Evolutionary conservation across 768 basidiomycete genomes (phyloP).

Genomic region (Kwoniella dejecticola): DNA sequence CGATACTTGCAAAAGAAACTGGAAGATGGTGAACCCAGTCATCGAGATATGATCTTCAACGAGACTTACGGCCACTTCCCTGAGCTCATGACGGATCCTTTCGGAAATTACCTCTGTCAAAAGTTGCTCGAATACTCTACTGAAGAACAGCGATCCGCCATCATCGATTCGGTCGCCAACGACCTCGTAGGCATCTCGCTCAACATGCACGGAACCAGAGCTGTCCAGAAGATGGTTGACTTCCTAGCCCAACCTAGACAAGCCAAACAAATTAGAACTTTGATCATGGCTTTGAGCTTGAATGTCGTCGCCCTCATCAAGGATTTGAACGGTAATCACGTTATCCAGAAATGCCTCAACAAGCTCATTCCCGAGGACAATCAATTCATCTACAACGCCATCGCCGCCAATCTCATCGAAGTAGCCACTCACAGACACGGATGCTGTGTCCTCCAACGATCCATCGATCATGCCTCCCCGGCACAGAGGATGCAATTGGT

Average conservation of each 20-base stretch:
- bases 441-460: conserved; percentile 96
- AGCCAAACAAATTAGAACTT: conserved; percentile 80
- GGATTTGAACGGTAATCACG: conserved; percentile 62
- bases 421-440: conserved; percentile 81
- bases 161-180: conserved; percentile 95
- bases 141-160: conserved; percentile 93
- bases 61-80: conserved; percentile 98
- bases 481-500: conserved; percentile 92
- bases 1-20: conserved; percentile 98
- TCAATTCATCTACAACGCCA: conserved; percentile 99
- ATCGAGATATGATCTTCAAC: conserved; percentile 98
- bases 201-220: conserved; percentile 99
- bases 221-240: conserved; percentile 99
- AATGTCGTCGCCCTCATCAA: conserved; percentile 99
- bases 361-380: conserved; percentile 98
- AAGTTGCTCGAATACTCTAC: conserved; percentile 95
- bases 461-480: conserved; percentile 83
- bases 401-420: conserved; percentile 97
- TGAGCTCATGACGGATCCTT: conserved; percentile 98
- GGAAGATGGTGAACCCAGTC: conserved; percentile 91
- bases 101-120: conserved; percentile 98
- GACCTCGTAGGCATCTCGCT: conserved; percentile 97
- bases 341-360: conserved; percentile 99
- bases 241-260: conserved; percentile 86
- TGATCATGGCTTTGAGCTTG: conserved; percentile 92